Base-by-base conservation (phyloP, 768 basidiomycete genomes). In the Collybia nuda region DNA sequence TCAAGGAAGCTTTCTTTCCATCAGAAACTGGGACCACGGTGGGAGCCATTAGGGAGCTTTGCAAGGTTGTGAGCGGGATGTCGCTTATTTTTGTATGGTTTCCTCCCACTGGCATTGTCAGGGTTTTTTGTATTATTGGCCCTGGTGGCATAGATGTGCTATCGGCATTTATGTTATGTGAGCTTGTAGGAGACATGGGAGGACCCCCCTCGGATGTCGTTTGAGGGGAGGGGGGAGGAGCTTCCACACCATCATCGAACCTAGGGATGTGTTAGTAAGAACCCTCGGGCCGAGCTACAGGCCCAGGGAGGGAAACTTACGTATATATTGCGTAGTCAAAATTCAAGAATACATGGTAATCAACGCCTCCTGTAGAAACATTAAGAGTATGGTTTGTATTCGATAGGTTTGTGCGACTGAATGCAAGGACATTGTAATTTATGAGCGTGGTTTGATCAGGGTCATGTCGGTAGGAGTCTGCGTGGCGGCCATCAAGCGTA, bases 281-380 rank as follows among this genome's bases (percentile, higher is more conserved):
- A 40, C 14, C 3, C 7, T n/a, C 7, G 23, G 9, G 14, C 9
- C 3, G 23, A 40, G 19, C 19, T 11, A 5, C 9, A 18, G 23
- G 12, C 23, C 6, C 19, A 12, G 12, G n/a, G 12, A 40, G 15
- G 3, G 18, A 6, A 19, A 57, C 71, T 45, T 51, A 73, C 73
- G 71, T 73, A 55, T 75, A 75, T 17, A 67, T 64, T 12, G 70
- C 72, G 55, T 72, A 75, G 54, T 75, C 72, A 53, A 75, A 75
- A 44, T 64, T 68, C 22, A 70, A 58, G 44, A 62, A 75, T n/a
- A 70, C 57, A 26, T 62, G 52, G 12, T 56, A 52, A 36, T 65
- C 48, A 1, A 62, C 49, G 9, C 67, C 71, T 8, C 64, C 59
- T 0, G 68, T 70, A 0, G 62, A 61, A 48, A 75, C 67, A 0